Percentiles rank a stretch among this genome's conserved stretches.
Evolutionary conservation across 2,329 filamentous ascomycete species (phyloP).

Genomic region (Aspergillus sclerotialis): DNA sequence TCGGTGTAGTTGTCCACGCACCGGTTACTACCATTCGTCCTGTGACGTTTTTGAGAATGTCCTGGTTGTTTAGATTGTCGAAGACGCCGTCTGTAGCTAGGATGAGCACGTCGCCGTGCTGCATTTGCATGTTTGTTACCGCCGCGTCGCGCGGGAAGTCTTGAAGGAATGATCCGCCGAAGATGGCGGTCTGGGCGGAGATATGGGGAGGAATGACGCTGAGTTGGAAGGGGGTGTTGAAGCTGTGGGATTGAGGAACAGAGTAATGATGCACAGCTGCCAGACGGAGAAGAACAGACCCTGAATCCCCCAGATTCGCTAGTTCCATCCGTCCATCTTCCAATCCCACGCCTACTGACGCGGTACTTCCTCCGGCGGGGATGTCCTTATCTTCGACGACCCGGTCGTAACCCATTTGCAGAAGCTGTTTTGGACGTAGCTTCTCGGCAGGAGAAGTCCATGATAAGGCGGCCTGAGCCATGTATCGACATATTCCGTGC

Average conservation of each 20-base stretch:
- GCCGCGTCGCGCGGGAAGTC: conserved; percentile 81
- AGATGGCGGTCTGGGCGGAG: conserved; percentile 70
- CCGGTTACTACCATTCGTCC: conserved; percentile 65
- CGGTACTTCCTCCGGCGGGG: conserved; percentile 80
- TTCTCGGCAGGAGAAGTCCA: conserved; percentile 37
- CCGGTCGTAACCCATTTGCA: conserved; percentile 78
- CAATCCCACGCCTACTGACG: conserved; percentile 73
- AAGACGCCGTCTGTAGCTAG: conserved; percentile 93
- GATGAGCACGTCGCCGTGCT: conserved; percentile 87
- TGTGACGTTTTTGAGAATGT: conserved; percentile 75
- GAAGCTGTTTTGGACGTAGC: conserved; percentile 58
- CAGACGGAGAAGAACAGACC: conserved; percentile 77
- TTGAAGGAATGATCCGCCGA: conserved; percentile 72
- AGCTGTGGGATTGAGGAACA: conserved; percentile 84
- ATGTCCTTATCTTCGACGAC: conserved; percentile 69
- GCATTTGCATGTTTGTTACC: conserved; percentile 66
- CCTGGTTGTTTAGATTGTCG: conserved; percentile 90
- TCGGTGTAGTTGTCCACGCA: conserved; percentile 62
- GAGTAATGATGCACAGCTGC: conserved; percentile 81
- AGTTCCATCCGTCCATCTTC: conserved; percentile 71
- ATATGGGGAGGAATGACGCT: conserved; percentile 78
- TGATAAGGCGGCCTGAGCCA: conserved; percentile 68
- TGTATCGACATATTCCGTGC: conserved; percentile 86
- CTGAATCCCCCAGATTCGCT: conserved; percentile 92
- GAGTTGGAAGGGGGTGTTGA: conserved; percentile 95